Percentiles rank a stretch among this genome's conserved stretches.
Evolutionary conservation across 2,329 filamentous ascomycete species (phyloP).

Genomic region (Pestalotiopsis sp.): DNA sequence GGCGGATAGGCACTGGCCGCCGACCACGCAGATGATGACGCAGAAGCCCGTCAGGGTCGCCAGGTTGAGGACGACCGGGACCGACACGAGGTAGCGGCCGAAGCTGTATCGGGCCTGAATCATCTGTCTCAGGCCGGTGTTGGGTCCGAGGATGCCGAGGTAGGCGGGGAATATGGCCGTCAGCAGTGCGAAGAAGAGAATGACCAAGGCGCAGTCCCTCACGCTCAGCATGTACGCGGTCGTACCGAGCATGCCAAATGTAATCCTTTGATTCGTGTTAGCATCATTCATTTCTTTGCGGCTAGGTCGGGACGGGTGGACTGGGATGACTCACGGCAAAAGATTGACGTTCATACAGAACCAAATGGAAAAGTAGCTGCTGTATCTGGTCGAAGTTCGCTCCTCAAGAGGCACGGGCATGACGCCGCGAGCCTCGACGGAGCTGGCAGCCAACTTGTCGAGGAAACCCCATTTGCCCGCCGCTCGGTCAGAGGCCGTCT

Average conservation of each 20-base stretch:
- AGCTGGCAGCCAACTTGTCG: constrained; percentile 18
- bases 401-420: constrained; percentile 31
- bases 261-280: constrained; percentile 44
- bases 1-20: constrained; percentile 60
- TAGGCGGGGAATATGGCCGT: constrained; percentile 57
- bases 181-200: constrained; percentile 64
- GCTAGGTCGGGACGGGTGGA: background rate
- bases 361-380: constrained; percentile 33
- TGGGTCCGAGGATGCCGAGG: constrained; percentile 59
- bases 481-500: background rate
- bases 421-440: constrained; percentile 29
- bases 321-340: constrained; percentile 24
- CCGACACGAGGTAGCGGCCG: constrained; percentile 58
- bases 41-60: constrained; percentile 66
- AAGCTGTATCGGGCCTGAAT: constrained; percentile 67
- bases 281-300: background rate
- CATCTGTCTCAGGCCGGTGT: constrained; percentile 68
- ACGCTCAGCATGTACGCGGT: constrained; percentile 56
- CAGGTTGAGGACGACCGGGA: constrained; percentile 65
- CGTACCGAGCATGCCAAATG: constrained; percentile 66
- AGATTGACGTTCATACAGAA: constrained; percentile 31
- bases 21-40: constrained; percentile 63
- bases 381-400: constrained; percentile 28
- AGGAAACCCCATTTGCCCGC: constrained; percentile 10
- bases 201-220: constrained; percentile 58